Evolutionary conservation across 1,284 basidiomycete species (phyloP).

Genomic region (Kalmanozyma brasiliensis): DNA sequence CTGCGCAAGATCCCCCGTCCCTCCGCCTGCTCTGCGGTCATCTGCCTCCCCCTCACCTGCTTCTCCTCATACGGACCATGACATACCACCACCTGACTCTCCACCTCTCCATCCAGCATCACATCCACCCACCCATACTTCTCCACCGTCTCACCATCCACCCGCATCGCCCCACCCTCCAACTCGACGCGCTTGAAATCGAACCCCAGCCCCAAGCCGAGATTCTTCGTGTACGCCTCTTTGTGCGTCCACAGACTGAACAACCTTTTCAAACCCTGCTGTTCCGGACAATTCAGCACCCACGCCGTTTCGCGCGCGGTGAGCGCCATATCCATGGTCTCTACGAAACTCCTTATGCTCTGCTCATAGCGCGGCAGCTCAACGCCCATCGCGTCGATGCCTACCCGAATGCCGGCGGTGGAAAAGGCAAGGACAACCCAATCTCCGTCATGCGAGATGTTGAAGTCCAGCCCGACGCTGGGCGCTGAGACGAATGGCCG

Average conservation of each 20-base stretch:
- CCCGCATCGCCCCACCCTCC: conserved; percentile 1
- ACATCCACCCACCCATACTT: conserved; percentile 44
- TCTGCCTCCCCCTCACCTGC: neutral
- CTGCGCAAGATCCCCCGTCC: conserved; percentile 1
- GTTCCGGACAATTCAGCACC: conserved; percentile 28
- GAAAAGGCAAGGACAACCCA: conserved; percentile 62
- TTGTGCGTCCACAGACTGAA: conserved; percentile 65
- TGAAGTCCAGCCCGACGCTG: conserved; percentile 45
- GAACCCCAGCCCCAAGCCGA: conserved; percentile 62
- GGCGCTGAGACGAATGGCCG: conserved; percentile 37
- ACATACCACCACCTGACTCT: conserved; percentile 14
- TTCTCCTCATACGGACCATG: neutral
- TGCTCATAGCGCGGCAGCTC: conserved; percentile 56
- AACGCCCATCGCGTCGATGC: conserved; percentile 63
- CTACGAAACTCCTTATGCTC: conserved; percentile 36
- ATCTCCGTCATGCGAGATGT: conserved; percentile 62
- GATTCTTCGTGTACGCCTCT: conserved; percentile 64
- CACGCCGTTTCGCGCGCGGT: conserved; percentile 47
- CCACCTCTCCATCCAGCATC: conserved; percentile 9
- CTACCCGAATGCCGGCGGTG: conserved; percentile 21
- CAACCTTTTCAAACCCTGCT: conserved; percentile 38
- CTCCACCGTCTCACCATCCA: conserved; percentile 10
- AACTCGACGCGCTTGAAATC: conserved; percentile 58
- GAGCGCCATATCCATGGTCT: conserved; percentile 62
- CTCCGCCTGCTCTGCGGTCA: conserved; percentile 1